A percentile compares a stretch with the other conserved stretches of the same genome.
Conservation (phyloP, 129 eudicot genomes). For the Flaveria trinervia region DNA sequence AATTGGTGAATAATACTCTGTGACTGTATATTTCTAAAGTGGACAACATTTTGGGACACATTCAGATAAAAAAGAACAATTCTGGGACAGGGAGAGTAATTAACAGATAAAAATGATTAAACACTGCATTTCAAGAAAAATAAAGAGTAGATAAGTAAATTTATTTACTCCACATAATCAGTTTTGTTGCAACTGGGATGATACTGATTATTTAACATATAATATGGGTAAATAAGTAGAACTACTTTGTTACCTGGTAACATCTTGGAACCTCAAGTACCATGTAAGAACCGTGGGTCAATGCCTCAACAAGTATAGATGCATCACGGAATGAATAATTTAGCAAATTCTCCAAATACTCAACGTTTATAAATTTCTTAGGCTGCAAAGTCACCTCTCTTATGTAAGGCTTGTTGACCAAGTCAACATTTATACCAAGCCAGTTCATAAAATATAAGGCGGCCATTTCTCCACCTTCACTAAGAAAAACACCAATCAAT, state of each 20-base stretch:
- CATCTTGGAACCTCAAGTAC: slow-evolving; percentile 72
- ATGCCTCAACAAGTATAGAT: slow-evolving; percentile 76
- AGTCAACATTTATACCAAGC: slow-evolving; percentile 74
- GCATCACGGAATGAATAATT: slow-evolving; percentile 58
- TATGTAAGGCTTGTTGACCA: slow-evolving; percentile 40
- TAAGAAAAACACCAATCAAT: slow-evolving; percentile 74
- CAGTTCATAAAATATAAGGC: slow-evolving; percentile 74
- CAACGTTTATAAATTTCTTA: slow-evolving; percentile 39
- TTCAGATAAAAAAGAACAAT: too few relatives aligned
- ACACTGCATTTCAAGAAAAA: neutral
- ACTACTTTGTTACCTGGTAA: slow-evolving; percentile 60
- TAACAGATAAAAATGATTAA: neutral
- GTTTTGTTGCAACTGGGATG: neutral
- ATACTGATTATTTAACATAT: neutral
- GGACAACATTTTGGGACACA: too few relatives aligned
- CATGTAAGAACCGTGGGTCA: slow-evolving; percentile 89
- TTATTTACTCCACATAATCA: neutral
- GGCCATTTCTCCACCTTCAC: slow-evolving; percentile 67
- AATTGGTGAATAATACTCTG: too few relatives aligned
- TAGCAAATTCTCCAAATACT: slow-evolving; percentile 46
- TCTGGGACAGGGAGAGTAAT: too few relatives aligned
- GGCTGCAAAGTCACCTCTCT: slow-evolving; percentile 44
- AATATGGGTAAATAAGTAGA: neutral
- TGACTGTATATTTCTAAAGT: too few relatives aligned
- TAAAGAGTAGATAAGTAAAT: too few relatives aligned